Base-by-base conservation (phyloP, 768 basidiomycete species). In the Cystofilobasidium capitatum region DNA sequence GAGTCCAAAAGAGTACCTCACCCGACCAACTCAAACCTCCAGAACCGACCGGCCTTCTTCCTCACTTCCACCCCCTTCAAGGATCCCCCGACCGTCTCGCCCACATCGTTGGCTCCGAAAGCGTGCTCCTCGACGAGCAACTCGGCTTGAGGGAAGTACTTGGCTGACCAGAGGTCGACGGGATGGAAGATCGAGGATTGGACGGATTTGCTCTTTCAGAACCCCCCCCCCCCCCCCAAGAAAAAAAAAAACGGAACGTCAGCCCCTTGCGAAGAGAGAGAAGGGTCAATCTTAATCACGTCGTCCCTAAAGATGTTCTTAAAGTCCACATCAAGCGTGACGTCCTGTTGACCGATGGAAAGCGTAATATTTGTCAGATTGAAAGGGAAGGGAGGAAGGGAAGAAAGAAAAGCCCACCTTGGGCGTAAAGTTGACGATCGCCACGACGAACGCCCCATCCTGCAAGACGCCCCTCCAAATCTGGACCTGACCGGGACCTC, bases 301-400 rank as follows among this genome's bases (percentile, higher is more conserved):
- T 68, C 66, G 39, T 62, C 54, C 33, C 60, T 40, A 54, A 68
- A 68, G 54, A 68, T 39, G 31, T 54, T 49, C 59, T 68, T 62
- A 31, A 61, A 33, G 16, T 29, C 14, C 3, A 68, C 33, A 40
- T 68, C 59, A n/a, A 63, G 5, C n/a, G 66, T 68, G 9, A 33
- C 17, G 24, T 68, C 54, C 49, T 55, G 51, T 29, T 2, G 24
- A 29, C n/a, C 17, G 24, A 51, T 12, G 22, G 8, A 49, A 10
- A 10, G 40, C 40, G 40, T 42, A 20, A 10, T 20, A 20, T 10
- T 42, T 10, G 40, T 42, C 40, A 42, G 40, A 10, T 20, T 20
- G 20, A 20, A 10, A 10, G 10, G 10, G 40, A 10, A 20, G 10
- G 10, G 40, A 42, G 10, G 10, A 26, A 29, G n/a, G 7, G 3